phyloP scores from a whole-genome alignment of 2,329 filamentous ascomycete species.

The Bipolaris zeicola region DNA sequence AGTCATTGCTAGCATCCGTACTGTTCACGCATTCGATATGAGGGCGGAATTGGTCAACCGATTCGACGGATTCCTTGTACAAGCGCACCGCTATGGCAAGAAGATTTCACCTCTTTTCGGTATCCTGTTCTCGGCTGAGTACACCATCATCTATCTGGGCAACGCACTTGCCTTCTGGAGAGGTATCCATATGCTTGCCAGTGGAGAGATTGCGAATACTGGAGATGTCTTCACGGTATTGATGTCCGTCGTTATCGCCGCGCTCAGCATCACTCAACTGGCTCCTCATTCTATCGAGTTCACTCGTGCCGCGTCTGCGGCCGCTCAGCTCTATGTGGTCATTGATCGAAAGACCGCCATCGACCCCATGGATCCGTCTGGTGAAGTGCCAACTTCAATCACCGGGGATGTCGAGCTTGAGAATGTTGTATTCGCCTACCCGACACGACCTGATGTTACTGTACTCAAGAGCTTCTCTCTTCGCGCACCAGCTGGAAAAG shows the following conservation, averaged over 20 bases:
- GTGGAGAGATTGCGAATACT: slow-evolving; percentile 54
- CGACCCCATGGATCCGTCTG: slow-evolving; percentile 17
- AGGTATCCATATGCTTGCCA: slow-evolving; percentile 50
- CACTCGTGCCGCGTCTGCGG: slow-evolving; percentile 20
- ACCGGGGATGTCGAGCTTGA: slow-evolving; percentile 67
- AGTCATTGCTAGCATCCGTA: slow-evolving; percentile 17
- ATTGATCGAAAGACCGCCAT: slow-evolving; percentile 18
- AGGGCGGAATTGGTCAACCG: slow-evolving; percentile 62
- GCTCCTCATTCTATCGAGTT: slow-evolving; percentile 19
- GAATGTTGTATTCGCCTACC: slow-evolving; percentile 88
- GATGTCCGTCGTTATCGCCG: slow-evolving; percentile 85
- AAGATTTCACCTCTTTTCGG: slow-evolving; percentile 63
- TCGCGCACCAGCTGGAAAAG: slow-evolving; percentile 60
- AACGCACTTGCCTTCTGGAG: slow-evolving; percentile 71
- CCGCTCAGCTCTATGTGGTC: slow-evolving; percentile 17
- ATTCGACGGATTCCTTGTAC: slow-evolving; percentile 58
- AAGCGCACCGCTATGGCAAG: slow-evolving; percentile 57
- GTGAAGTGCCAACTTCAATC: slow-evolving; percentile 10
- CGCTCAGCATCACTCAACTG: slow-evolving; percentile 53
- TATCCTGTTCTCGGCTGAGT: slow-evolving; percentile 64
- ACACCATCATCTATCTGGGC: slow-evolving; percentile 68
- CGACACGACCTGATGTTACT: slow-evolving; percentile 77
- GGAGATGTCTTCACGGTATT: slow-evolving; percentile 74
- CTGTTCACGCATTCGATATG: slow-evolving; percentile 65
- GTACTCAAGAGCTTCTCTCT: slow-evolving; percentile 67